Evolutionary conservation across 768 basidiomycete genomes (phyloP).

Genomic region (Lactarius hatsudake): DNA sequence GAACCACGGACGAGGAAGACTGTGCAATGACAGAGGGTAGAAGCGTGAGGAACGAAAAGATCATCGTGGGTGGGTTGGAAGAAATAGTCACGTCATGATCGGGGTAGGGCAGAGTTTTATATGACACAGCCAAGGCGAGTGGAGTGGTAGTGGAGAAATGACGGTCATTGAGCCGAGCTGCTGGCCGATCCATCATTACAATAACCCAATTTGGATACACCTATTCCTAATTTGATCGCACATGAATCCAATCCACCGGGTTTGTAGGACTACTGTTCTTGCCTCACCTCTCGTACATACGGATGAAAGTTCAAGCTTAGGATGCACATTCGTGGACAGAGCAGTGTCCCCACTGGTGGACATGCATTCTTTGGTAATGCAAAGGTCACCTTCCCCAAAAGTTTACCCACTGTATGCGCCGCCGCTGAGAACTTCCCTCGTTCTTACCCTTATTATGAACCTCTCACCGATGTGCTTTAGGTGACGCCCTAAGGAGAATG

Average conservation of each 20-base stretch:
- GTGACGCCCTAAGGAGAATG: background rate
- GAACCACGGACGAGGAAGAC: constrained; percentile 23
- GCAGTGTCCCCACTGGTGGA: too few relatives aligned
- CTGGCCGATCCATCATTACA: too few relatives aligned
- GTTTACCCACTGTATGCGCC: background rate
- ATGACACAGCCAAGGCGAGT: background rate
- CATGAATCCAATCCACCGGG: background rate
- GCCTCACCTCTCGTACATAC: background rate
- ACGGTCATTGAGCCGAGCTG: background rate
- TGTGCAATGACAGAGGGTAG: constrained; percentile 28
- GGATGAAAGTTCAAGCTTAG: too few relatives aligned
- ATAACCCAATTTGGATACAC: background rate
- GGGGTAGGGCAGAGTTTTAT: background rate
- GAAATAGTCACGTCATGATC: background rate
- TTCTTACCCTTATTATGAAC: background rate
- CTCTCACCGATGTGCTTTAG: background rate
- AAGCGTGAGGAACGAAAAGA: constrained; percentile 12
- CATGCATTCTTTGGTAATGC: background rate
- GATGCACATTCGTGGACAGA: too few relatives aligned
- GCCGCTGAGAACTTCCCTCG: background rate
- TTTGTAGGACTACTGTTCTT: background rate
- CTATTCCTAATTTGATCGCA: background rate
- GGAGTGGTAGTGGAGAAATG: background rate
- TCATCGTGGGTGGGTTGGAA: constrained; percentile 2
- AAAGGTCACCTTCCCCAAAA: background rate